Percentiles rank a stretch among this genome's conserved stretches.
Conservation (phyloP, 2,329 filamentous ascomycete genomes). For the Stagonosporopsis chrysanthemi region DNA sequence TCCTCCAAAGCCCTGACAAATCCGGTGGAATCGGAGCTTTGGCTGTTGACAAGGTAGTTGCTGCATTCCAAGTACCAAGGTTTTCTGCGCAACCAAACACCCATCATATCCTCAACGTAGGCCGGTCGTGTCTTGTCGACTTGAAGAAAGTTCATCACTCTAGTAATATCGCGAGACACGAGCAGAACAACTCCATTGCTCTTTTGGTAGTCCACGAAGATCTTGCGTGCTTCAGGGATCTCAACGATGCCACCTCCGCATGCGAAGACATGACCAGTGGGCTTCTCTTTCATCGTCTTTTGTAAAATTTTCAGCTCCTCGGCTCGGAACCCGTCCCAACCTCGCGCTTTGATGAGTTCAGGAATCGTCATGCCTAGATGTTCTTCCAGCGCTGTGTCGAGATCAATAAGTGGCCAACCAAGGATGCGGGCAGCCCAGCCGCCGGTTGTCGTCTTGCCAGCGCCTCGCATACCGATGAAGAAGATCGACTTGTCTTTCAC, state of each 20-base stretch:
- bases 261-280: constrained; percentile 82
- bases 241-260: constrained; percentile 96
- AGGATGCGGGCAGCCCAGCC: constrained; percentile 81
- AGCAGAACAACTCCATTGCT: constrained; percentile 84
- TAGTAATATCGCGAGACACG: constrained; percentile 85
- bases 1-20: constrained; percentile 67
- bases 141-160: constrained; percentile 87
- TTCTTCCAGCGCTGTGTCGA: constrained; percentile 86
- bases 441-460: constrained; percentile 93
- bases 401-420: constrained; percentile 79
- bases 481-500: constrained; percentile 74
- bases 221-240: constrained; percentile 76
- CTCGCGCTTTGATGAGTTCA: constrained; percentile 77
- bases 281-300: constrained; percentile 75
- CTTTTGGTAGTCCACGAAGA: constrained; percentile 76
- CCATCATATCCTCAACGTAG: constrained; percentile 90
- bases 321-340: constrained; percentile 88
- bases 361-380: constrained; percentile 79
- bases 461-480: constrained; percentile 96
- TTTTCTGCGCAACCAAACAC: constrained; percentile 87
- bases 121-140: constrained; percentile 90
- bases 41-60: constrained; percentile 92
- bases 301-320: constrained; percentile 79
- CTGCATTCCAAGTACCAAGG: constrained; percentile 92
- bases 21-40: constrained; percentile 62